Evolutionary conservation across 768 basidiomycete species (phyloP).

Genomic region (Holtermanniella nyarrowii): DNA sequence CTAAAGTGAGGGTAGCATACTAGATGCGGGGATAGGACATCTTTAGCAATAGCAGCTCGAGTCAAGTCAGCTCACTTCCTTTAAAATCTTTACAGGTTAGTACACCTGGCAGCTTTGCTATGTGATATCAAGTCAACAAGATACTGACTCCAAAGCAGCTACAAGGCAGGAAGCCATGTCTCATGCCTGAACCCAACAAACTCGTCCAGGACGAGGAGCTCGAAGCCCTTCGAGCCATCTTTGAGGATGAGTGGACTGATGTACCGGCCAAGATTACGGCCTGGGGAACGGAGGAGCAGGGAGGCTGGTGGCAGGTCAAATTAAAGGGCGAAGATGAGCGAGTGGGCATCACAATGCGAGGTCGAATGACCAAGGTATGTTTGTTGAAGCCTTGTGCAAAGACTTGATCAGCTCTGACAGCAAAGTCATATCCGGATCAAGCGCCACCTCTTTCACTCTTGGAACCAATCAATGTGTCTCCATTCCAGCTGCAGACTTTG

Average conservation of each 20-base stretch:
- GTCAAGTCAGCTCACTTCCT: too few species aligned
- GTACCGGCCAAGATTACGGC: constrained; percentile 28
- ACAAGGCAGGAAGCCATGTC: too few species aligned
- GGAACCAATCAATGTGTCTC: constrained; percentile 21
- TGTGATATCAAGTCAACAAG: too few species aligned
- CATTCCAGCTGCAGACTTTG: constrained; percentile 23
- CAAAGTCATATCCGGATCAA: constrained; percentile 32
- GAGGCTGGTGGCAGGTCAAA: constrained; percentile 30
- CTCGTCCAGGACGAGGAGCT: constrained; percentile 33
- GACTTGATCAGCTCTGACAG: background rate
- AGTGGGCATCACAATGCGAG: constrained; percentile 24
- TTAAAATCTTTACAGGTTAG: too few species aligned
- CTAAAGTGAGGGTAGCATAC: too few species aligned
- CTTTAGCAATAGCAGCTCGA: too few species aligned
- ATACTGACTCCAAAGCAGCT: too few species aligned
- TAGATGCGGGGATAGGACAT: too few species aligned
- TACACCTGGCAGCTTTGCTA: too few species aligned
- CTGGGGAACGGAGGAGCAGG: constrained; percentile 32
- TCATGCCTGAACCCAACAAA: constrained; percentile 26
- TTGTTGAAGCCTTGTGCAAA: background rate
- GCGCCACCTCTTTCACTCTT: constrained; percentile 14
- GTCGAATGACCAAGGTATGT: constrained; percentile 24
- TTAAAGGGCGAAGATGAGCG: constrained; percentile 19
- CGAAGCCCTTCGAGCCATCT: constrained; percentile 29
- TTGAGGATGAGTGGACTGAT: constrained; percentile 32